Evolutionary conservation across 176 grass and related monocot species (phyloP).

Genomic region (Phragmites australis): DNA sequence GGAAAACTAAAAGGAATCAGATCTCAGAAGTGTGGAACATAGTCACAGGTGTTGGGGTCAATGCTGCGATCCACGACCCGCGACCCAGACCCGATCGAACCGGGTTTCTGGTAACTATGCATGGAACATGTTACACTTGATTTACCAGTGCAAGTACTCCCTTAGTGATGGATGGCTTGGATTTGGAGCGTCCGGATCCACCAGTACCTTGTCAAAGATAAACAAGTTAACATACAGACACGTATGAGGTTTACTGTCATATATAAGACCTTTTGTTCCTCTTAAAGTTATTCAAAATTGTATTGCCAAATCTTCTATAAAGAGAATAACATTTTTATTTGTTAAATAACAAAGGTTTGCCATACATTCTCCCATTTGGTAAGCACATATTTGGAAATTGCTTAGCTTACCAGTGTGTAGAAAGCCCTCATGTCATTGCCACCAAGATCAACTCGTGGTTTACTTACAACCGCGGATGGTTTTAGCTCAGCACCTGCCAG

Average conservation of each 20-base stretch:
- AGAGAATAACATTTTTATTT: background rate
- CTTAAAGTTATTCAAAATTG: background rate
- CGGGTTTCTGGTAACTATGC: too few species aligned
- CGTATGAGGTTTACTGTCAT: background rate
- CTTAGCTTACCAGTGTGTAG: slow-evolving; percentile 73
- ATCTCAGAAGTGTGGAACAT: slow-evolving; percentile 12
- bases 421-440: slow-evolving; percentile 63
- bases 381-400: background rate
- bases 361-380: slow-evolving; percentile 2
- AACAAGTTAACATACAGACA: slow-evolving; percentile 11
- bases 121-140: slow-evolving; percentile 17
- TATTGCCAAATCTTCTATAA: background rate
- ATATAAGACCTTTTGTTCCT: background rate
- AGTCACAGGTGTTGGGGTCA: too few species aligned
- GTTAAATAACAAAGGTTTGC: background rate
- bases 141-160: slow-evolving; percentile 91
- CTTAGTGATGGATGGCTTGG: slow-evolving; percentile 72
- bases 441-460: slow-evolving; percentile 57
- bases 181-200: slow-evolving; percentile 84
- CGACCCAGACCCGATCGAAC: too few species aligned
- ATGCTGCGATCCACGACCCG: too few species aligned
- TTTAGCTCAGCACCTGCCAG: slow-evolving; percentile 56
- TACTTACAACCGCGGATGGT: slow-evolving; percentile 55
- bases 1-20: slow-evolving; percentile 8
- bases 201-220: slow-evolving; percentile 54